These are phyloP conservation scores for Entomortierella chlamydospora DNA, from an alignment of 192 early-diverging fungal species.

Conservation along the genomic window DNA sequence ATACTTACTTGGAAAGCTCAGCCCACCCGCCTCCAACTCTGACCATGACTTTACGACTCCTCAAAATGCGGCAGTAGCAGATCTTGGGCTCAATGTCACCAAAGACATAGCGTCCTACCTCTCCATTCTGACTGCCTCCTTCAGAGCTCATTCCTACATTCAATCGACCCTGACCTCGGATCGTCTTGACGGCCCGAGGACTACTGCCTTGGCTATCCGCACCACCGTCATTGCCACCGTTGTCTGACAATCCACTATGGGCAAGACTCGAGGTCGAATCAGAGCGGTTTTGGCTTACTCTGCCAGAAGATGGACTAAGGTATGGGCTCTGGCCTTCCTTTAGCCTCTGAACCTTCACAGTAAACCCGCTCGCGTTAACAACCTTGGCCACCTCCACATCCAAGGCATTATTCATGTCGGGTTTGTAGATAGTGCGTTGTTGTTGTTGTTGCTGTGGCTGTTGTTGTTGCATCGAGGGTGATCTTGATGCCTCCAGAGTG, in stretches of 20 bases:
- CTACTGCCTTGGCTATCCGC: conserved; percentile 29
- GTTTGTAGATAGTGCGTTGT: conserved; percentile 33
- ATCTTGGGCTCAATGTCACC: conserved; percentile 72
- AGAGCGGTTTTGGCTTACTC: conserved; percentile 16
- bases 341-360: conserved; percentile 63
- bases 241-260: conserved; percentile 30
- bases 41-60: conserved; percentile 75
- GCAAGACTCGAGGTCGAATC: conserved; percentile 34
- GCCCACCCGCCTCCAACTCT: conserved; percentile 76
- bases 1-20: conserved; percentile 65
- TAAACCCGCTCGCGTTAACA: conserved; percentile 69
- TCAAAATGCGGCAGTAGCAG: conserved; percentile 71
- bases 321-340: conserved; percentile 35
- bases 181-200: conserved; percentile 28
- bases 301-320: conserved; percentile 3
- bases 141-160: conserved; percentile 3
- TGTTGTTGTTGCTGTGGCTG: background rate
- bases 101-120: conserved; percentile 74
- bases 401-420: conserved; percentile 66
- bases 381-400: conserved; percentile 70
- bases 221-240: conserved; percentile 26
- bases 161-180: conserved; percentile 39
- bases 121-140: conserved; percentile 43
- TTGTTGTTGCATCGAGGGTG: conserved; percentile 8
- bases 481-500: background rate